Evolutionary conservation across 164 flowering plant species (phyloP).

Genomic region (Platanus orientalis): DNA sequence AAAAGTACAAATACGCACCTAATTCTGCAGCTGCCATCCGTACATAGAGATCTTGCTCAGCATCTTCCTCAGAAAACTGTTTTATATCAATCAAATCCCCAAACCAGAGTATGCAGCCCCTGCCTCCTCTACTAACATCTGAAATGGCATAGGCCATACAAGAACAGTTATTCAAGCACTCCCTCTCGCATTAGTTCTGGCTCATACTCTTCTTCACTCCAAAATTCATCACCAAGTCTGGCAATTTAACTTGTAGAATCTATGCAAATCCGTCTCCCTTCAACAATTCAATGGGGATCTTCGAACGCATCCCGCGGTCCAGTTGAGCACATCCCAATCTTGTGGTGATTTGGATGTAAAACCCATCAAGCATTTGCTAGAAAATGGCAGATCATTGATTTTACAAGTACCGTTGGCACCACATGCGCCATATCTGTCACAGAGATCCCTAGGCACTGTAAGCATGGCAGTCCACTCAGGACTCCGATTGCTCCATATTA

Average conservation of each 20-base stretch:
- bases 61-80: background rate
- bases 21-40: background rate
- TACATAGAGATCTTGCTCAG: background rate
- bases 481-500: constrained; percentile 12
- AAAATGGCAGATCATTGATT: background rate
- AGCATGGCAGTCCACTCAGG: constrained; percentile 6
- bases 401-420: constrained; percentile 5
- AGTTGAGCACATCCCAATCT: too few relatives aligned
- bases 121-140: constrained; percentile 15
- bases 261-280: too few relatives aligned
- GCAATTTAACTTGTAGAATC: too few relatives aligned
- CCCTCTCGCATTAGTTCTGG: constrained; percentile 10
- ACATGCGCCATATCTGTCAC: constrained; percentile 11
- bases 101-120: constrained; percentile 26
- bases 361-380: constrained; percentile 5
- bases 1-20: background rate
- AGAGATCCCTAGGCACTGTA: constrained; percentile 26
- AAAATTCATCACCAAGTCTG: too few relatives aligned
- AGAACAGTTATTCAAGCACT: constrained; percentile 21
- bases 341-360: too few relatives aligned
- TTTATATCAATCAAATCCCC: constrained; percentile 20
- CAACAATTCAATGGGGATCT: too few relatives aligned
- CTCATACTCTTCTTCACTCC: constrained; percentile 1
- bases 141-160: constrained; percentile 20
- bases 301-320: too few relatives aligned